Percentiles rank a stretch among this genome's conserved stretches.
Conservation (phyloP, 495 filamentous ascomycete genomes). For the Lentithecium fluviatile region DNA sequence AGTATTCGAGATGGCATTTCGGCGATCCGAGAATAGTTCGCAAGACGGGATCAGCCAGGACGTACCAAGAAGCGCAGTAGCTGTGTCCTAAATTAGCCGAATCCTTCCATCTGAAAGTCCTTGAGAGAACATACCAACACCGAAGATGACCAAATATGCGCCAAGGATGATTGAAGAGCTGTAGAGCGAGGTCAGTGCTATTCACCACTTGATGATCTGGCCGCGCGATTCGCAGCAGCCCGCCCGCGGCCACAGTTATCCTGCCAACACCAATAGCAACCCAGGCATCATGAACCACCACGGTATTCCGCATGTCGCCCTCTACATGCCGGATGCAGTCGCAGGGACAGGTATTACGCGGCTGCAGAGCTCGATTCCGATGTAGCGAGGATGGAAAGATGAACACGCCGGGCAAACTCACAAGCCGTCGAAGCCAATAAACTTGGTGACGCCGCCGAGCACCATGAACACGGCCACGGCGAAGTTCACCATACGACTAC, state of each 20-base stretch:
- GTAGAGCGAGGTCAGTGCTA: constrained; percentile 6
- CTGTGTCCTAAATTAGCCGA: constrained; percentile 41
- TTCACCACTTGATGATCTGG: not conserved
- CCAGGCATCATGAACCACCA: too few relatives aligned
- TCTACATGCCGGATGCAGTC: too few relatives aligned
- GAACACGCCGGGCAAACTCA: constrained; percentile 43
- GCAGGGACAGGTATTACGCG: too few relatives aligned
- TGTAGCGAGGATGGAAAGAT: not conserved
- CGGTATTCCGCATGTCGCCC: too few relatives aligned
- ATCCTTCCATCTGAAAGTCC: not conserved
- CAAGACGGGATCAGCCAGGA: constrained; percentile 5
- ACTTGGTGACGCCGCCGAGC: constrained; percentile 84
- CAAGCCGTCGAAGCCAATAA: constrained; percentile 62
- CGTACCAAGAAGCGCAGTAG: constrained; percentile 57
- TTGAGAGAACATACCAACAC: constrained; percentile 61
- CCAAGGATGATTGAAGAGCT: constrained; percentile 74
- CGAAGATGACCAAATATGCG: constrained; percentile 85
- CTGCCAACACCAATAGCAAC: not conserved
- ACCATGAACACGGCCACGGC: constrained; percentile 85
- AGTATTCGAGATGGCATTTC: not conserved
- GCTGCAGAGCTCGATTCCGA: too few relatives aligned
- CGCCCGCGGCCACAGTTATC: not conserved
- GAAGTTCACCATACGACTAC: constrained; percentile 90
- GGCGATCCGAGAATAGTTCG: too few relatives aligned
- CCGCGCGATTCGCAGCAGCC: not conserved